phyloP scores from a whole-genome alignment of 1,139 yeast species.

The Debaryomyces nepalensis region DNA sequence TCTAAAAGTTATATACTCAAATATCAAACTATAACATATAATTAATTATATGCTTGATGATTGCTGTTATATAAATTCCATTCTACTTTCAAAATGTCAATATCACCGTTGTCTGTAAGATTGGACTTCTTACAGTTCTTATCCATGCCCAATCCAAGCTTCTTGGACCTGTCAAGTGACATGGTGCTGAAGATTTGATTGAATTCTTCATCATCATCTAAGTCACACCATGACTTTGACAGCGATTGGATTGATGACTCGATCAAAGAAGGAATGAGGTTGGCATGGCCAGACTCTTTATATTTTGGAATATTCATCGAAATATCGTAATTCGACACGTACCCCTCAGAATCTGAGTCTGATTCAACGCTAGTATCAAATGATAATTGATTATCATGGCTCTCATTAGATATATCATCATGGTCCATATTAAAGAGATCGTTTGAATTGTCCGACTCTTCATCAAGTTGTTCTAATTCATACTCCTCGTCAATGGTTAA shows the following conservation, averaged over 20 bases:
- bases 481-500: constrained; percentile 43
- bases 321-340: constrained; percentile 6
- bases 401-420: constrained; percentile 23
- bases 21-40: not conserved
- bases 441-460: constrained; percentile 12
- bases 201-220: constrained; percentile 33
- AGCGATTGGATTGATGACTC: constrained; percentile 34
- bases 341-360: constrained; percentile 10
- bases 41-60: constrained; percentile 7
- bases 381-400: not conserved
- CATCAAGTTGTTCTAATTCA: constrained; percentile 20
- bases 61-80: constrained; percentile 9
- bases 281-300: constrained; percentile 3
- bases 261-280: constrained; percentile 34
- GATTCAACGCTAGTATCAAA: constrained; percentile 9
- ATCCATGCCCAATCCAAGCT: constrained; percentile 4
- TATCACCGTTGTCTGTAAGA: constrained; percentile 1
- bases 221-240: constrained; percentile 41
- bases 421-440: constrained; percentile 39
- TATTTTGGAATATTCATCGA: constrained; percentile 10
- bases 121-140: not conserved
- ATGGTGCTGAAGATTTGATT: constrained; percentile 13
- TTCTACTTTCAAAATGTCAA: constrained; percentile 6
- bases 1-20: constrained; percentile 4
- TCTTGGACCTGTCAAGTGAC: constrained; percentile 9